Evolutionary conservation across 495 filamentous ascomycete species (phyloP).

Genomic region (Chaetomium cochliodes): DNA sequence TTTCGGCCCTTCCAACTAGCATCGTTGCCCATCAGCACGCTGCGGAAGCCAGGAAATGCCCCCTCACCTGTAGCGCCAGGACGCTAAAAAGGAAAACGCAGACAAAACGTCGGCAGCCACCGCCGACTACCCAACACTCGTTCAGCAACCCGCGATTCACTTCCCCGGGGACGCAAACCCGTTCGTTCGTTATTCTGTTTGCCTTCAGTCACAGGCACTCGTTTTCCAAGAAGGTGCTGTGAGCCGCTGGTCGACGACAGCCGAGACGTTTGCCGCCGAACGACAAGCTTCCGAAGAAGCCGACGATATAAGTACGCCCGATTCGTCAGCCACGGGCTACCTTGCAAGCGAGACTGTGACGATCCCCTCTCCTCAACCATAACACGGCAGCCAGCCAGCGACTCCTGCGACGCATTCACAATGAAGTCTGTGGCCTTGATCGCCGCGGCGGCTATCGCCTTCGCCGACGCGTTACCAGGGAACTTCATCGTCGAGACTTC

Average conservation of each 20-base stretch:
- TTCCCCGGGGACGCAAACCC: slow-evolving; percentile 4
- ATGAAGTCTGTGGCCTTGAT: slow-evolving; percentile 34
- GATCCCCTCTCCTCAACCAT: not conserved
- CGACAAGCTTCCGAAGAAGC: slow-evolving; percentile 5
- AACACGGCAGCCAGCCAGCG: not conserved
- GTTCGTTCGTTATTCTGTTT: slow-evolving; percentile 14
- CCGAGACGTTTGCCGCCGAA: slow-evolving; percentile 8
- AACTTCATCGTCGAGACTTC: not conserved
- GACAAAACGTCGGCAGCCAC: slow-evolving; percentile 9
- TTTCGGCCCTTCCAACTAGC: slow-evolving; percentile 10
- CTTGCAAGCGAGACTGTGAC: not conserved
- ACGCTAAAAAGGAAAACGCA: slow-evolving; percentile 31
- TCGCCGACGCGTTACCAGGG: slow-evolving; percentile 24
- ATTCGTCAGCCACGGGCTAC: not conserved
- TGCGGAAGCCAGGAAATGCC: slow-evolving; percentile 32
- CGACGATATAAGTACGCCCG: slow-evolving; percentile 10
- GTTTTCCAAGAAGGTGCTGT: slow-evolving; percentile 27
- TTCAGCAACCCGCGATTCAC: slow-evolving; percentile 28
- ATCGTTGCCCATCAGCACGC: slow-evolving; percentile 24
- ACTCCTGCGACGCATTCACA: slow-evolving; percentile 6
- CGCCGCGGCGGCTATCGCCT: slow-evolving; percentile 24
- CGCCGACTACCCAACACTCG: slow-evolving; percentile 26
- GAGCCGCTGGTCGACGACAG: slow-evolving; percentile 21
- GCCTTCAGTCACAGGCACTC: slow-evolving; percentile 16
- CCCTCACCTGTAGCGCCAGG: slow-evolving; percentile 29